Evolutionary conservation across 192 early-diverging fungal genomes (phyloP), one percentile per base, ranked within the genome.

Genomic region (Pilobolus umbonatus): DNA sequence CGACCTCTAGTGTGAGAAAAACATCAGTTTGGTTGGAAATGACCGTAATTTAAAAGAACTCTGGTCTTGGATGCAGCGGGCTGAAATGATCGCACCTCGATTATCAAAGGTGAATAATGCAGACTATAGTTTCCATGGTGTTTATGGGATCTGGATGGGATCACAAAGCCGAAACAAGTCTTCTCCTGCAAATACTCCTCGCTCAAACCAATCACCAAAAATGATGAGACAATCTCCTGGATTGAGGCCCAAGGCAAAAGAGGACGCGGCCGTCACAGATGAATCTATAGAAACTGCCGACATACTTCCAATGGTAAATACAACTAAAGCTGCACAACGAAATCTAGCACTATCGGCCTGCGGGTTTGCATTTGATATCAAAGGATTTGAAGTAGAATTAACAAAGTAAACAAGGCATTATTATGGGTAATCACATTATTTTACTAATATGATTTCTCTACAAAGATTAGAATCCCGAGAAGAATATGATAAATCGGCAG

Each of bases 401-500:
- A 47, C 61, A 56, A 63, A 35, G 78, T 84, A 69, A 62, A 21
- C 25, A 26, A 21, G 26, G 30, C 8, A 63, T 65, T 60, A 49
- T 65, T 72, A 53, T 72, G 38, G 43, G 39, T 49, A 70, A 72
- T 24, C 44, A n/a, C 17, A 31, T 19, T 60, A 17, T 48, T 48
- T 44, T 40, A n/a, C 14, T 24, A 10, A n/a, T 44, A 17, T 17
- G 10, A 26, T 44, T 43, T 47, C 19, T 22, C 34, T n/a, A n/a
- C n/a, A 44, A 69, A 89, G 85, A 52, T 56, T 95, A 46, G 91
- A 96, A 66, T 46, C 55, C 22, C 68, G 64, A 14, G 81, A 75
- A 6, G 78, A 90, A 49, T 91, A 75, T 61, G 93, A 93, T 49
- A 84, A 85, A 42, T 94, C 96, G 1, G 94, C 96, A 5, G 92